phyloP scores from a whole-genome alignment of 176 grass and related monocot genomes.

The Phoenix dactylifera region DNA sequence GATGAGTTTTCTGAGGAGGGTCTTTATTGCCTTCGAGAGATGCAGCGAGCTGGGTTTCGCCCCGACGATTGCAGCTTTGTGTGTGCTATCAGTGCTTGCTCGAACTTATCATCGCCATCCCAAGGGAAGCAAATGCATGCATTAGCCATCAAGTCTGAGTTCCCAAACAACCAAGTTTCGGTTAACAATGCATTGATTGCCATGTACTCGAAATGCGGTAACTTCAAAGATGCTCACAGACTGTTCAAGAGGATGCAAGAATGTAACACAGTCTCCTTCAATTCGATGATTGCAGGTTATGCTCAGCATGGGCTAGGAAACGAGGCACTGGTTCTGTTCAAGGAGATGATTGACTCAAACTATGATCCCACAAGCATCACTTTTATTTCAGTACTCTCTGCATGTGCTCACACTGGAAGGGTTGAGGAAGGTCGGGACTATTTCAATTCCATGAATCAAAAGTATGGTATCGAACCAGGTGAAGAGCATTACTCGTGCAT shows the following conservation, averaged over 20 bases:
- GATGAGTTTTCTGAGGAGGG: slow-evolving; percentile 33
- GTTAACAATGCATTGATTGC: slow-evolving; percentile 30
- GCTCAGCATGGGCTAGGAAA: slow-evolving; percentile 31
- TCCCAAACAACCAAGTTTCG: slow-evolving; percentile 24
- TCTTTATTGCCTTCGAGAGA: slow-evolving; percentile 21
- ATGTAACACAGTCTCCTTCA: slow-evolving; percentile 31
- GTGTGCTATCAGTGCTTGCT: slow-evolving; percentile 31
- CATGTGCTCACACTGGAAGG: slow-evolving; percentile 32
- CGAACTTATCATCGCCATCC: slow-evolving; percentile 32
- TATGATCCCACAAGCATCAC: slow-evolving; percentile 26
- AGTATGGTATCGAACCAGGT: slow-evolving; percentile 22
- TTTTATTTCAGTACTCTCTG: slow-evolving; percentile 37
- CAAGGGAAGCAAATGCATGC: slow-evolving; percentile 38
- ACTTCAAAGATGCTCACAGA: slow-evolving; percentile 18
- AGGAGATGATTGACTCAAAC: slow-evolving; percentile 24
- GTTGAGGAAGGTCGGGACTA: slow-evolving; percentile 24
- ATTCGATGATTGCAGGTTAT: slow-evolving; percentile 35
- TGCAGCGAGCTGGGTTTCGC: slow-evolving; percentile 25
- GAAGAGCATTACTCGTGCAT: slow-evolving; percentile 47
- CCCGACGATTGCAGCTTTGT: slow-evolving; percentile 45
- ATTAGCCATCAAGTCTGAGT: slow-evolving; percentile 31
- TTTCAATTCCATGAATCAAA: slow-evolving; percentile 33
- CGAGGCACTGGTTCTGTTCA: slow-evolving; percentile 27
- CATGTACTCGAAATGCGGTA: slow-evolving; percentile 35
- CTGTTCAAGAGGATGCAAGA: slow-evolving; percentile 32